A percentile compares a stretch with the other conserved stretches of the same genome.
phyloP scores from a whole-genome alignment of 2,329 filamentous ascomycete genomes.

The Colletotrichum melonis region DNA sequence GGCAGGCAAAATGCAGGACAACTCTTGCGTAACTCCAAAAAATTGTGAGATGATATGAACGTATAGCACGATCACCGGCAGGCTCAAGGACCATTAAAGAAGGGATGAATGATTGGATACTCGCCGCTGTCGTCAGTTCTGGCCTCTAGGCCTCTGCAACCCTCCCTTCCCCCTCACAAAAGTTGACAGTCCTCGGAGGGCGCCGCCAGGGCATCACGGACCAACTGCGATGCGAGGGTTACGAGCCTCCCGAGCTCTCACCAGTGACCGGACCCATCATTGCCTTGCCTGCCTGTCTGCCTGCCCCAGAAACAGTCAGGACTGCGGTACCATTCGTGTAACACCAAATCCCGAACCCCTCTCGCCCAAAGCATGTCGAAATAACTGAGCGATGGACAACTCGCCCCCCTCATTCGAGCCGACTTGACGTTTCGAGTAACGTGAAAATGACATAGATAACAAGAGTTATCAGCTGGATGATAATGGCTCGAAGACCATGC shows the following conservation, averaged over 20 bases:
- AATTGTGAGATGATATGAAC: too few relatives aligned
- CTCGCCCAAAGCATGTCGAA: not conserved
- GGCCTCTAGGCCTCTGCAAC: too few relatives aligned
- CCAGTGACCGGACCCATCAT: not conserved
- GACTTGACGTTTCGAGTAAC: not conserved
- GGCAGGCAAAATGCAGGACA: not conserved
- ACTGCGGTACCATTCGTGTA: constrained; percentile 4
- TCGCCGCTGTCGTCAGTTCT: not conserved
- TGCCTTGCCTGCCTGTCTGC: not conserved
- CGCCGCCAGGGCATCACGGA: not conserved
- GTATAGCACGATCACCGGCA: too few relatives aligned
- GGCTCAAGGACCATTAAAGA: not conserved
- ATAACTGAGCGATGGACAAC: not conserved
- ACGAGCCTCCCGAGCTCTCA: not conserved
- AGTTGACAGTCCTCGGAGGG: not conserved
- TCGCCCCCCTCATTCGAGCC: not conserved
- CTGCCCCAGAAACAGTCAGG: not conserved
- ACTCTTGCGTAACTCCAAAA: too few relatives aligned
- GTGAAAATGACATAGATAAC: not conserved
- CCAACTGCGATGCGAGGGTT: not conserved
- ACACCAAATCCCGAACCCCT: not conserved
- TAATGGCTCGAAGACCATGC: not conserved
- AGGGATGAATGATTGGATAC: not conserved
- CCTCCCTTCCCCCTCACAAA: too few relatives aligned
- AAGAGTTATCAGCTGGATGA: not conserved